These are phyloP conservation scores for Vanrija humicola DNA, from an alignment of 1,284 basidiomycete species.

Conservation along the genomic window DNA sequence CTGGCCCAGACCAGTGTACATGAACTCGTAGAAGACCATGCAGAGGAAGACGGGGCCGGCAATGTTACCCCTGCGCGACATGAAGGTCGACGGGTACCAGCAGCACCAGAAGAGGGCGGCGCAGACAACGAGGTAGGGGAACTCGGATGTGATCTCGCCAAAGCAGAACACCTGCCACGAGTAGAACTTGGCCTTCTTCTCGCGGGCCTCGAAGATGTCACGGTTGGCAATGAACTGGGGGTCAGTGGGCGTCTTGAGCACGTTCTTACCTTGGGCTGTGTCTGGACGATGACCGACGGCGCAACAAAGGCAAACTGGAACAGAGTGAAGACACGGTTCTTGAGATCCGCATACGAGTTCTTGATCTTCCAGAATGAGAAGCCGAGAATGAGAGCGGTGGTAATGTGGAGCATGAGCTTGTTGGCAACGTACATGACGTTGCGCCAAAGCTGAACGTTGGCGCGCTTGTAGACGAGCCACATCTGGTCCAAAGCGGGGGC, in stretches of 20 bases:
- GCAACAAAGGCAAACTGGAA: conserved; percentile 20
- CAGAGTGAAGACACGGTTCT: conserved; percentile 16
- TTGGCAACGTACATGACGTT: conserved; percentile 20
- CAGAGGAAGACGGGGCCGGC: conserved; percentile 32
- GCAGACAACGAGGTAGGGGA: conserved; percentile 19
- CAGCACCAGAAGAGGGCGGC: conserved; percentile 5
- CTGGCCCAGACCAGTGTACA: conserved; percentile 42
- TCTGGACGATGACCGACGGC: conserved; percentile 3
- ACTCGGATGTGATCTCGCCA: conserved; percentile 18
- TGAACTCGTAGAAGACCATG: conserved; percentile 43
- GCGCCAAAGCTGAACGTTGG: conserved; percentile 14
- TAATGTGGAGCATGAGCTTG: conserved; percentile 25
- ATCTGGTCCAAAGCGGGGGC: conserved; percentile 9
- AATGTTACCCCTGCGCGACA: neutral
- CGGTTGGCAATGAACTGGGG: conserved; percentile 17
- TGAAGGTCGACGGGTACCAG: conserved; percentile 2
- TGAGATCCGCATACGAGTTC: neutral
- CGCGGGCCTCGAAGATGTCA: conserved; percentile 25
- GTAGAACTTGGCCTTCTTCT: conserved; percentile 27
- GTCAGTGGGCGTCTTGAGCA: no score
- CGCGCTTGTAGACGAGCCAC: conserved; percentile 11
- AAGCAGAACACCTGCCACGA: conserved; percentile 14
- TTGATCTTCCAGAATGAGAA: conserved; percentile 22
- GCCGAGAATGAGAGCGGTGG: conserved; percentile 9
- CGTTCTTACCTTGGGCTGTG: neutral